A percentile compares a stretch with the other conserved stretches of the same genome.
Conservation (phyloP, 257 asterid genomes). For the Fraxinus quadrangulata region DNA sequence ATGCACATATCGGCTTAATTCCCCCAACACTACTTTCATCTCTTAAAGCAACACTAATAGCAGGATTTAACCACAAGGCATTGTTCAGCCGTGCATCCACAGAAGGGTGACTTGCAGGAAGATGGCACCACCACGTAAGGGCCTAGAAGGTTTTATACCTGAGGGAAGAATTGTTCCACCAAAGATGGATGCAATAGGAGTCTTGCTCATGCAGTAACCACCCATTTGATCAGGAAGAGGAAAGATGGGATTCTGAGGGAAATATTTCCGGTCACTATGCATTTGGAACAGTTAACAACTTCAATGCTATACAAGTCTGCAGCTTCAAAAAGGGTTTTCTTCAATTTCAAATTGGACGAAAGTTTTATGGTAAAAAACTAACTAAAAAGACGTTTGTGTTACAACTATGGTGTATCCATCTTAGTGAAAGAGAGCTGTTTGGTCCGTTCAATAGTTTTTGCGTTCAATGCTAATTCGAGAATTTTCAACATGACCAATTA, state of each 20-base stretch:
- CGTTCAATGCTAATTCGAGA: conserved; percentile 18
- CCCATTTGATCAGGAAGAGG: conserved; percentile 48
- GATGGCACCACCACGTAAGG: conserved; percentile 20
- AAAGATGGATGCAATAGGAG: conserved; percentile 39
- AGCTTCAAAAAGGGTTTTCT: conserved; percentile 22
- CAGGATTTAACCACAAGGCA: too few species aligned
- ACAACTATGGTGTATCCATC: conserved; percentile 43
- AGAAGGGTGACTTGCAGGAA: too few species aligned
- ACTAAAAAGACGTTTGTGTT: conserved; percentile 19
- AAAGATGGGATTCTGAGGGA: conserved; percentile 36
- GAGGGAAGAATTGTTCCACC: conserved; percentile 39
- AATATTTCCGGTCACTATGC: conserved; percentile 49
- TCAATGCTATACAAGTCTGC: conserved; percentile 7
- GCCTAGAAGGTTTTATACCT: conserved; percentile 34
- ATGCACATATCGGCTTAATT: too few species aligned
- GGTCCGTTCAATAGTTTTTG: conserved; percentile 8
- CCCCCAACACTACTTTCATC: too few species aligned
- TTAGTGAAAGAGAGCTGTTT: conserved; percentile 19
- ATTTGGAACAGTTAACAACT: conserved; percentile 38
- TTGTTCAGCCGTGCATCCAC: too few species aligned
- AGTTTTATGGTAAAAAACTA: conserved; percentile 22
- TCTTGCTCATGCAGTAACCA: conserved; percentile 37
- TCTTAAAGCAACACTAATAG: too few species aligned
- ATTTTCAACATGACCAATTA: conserved; percentile 9
- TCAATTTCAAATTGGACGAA: conserved; percentile 2